Base-by-base conservation (phyloP, 768 basidiomycete genomes). In the Cystobasidiopsis lactophilus region DNA sequence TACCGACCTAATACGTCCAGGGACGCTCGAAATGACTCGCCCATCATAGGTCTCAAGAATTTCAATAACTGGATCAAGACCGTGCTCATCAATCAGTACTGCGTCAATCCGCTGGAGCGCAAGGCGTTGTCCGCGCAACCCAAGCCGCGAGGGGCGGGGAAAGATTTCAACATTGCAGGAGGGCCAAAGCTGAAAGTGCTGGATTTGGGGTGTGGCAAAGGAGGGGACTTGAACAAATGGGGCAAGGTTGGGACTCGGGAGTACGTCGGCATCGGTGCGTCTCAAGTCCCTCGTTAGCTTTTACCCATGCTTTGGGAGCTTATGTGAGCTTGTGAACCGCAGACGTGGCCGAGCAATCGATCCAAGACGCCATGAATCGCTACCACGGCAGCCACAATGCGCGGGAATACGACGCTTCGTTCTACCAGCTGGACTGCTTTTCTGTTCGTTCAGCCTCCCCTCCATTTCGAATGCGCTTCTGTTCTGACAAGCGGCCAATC, bases 1-100 rank as follows among this genome's bases (percentile, higher is more conserved):
- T 74, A 77, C 14, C 77, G 93, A 11, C 88, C 88, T 5, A 88
- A 98, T 54, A 81, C 91, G 10, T 86, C 85, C 52, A 76, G 85
- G 29, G 72, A 77, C 10, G 78, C 82, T 61, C 82, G 93, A 30
- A 74, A 74, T 58, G 77, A 81, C 18, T 95, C 89, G 5, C 85
- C 88, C 40, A 98, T 96, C 60, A 85, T 93, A 51, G 93, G 93
- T 35, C 75, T 98, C 51, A 95, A 93, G 67, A 81, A 75, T 64
- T 98, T 96, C 70, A 98, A 98, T 70, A 98, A 98, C 70, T 98
- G 93, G 93, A 81, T 96, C 60, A 98, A 98, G 67, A 86, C 85
- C 10, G 89, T 96, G 18, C 73, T 96, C 57, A 93, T 98, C 63
- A 79, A 81, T 9, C 82, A 82, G 50, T 93, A 84, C 29, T 56